Evolutionary conservation across 371 early-diverging fungal genomes (phyloP), one percentile per base, ranked within the genome.

Genomic region (Syncephalastrum sp.): DNA sequence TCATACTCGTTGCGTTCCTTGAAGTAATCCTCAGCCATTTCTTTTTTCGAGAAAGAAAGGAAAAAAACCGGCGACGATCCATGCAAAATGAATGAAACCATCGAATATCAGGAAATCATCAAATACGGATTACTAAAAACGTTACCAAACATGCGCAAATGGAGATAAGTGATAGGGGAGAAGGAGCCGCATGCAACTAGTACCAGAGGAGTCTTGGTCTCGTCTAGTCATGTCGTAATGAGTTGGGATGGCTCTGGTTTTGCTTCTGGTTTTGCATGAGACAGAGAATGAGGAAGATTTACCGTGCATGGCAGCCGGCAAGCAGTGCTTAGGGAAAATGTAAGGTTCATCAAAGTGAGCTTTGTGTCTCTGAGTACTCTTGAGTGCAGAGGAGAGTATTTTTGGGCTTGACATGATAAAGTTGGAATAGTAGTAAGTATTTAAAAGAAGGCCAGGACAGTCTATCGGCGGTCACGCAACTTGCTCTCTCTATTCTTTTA

Each of bases 121-220:
- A n/a, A 24, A 10, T 5, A 19, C 13, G 41, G 21, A n/a, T 15
- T 54, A 47, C 46, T 29, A 52, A 29, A 59, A 10, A 10, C 10
- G 70, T 70, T 86, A 96, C 96, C 98, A 82, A 98, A 97, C 93
- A 98, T 95, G 61, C 99, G 88, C 61, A 98, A 74, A 63, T 98
- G 99, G 41, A 97, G 85, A 74, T 96, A 95, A 1, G 99, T 98
- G 42, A 98, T 89, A 8, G 99, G 99, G 1, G 96, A 95, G 67
- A 90, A 98, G 1, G 97, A 97, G 3, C 99, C 99, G 68, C 99
- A 98, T 1, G 94, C 97, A 5, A 98, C 92, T n/a, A 97, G 70
- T 3, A 97, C 96, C 10, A 97, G 73, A 15, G 99, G 98, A 12
- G 74, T 84, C 69, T 92, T 92, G 53, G 70, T 74, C 13, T 87